These are phyloP conservation scores for Alternaria metachromatica DNA, from an alignment of 2,329 filamentous ascomycete species.

Conservation along the genomic window DNA sequence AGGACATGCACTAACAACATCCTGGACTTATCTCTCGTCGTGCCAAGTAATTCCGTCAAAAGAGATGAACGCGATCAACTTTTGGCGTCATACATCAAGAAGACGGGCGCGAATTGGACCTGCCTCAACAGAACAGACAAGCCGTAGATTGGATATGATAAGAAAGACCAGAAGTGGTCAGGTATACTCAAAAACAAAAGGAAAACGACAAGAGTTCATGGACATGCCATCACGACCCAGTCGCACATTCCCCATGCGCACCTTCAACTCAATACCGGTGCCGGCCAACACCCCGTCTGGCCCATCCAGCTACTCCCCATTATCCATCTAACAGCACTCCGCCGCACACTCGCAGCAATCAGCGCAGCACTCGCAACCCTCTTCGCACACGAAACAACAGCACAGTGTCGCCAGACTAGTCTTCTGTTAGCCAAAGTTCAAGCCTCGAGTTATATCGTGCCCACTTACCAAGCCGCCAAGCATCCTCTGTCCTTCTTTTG, in stretches of 20 bases:
- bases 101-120: background rate
- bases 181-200: background rate
- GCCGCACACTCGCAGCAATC: constrained; percentile 60
- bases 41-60: background rate
- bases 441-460: background rate
- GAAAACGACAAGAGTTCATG: background rate
- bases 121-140: background rate
- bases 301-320: background rate
- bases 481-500: constrained; percentile 54
- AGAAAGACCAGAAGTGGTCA: background rate
- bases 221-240: background rate
- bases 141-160: background rate
- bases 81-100: background rate
- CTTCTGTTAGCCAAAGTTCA: constrained; percentile 3
- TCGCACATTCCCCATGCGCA: background rate
- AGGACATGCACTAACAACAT: background rate
- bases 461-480: constrained; percentile 38
- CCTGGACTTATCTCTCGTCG: background rate
- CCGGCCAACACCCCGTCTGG: background rate
- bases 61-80: background rate
- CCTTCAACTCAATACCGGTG: background rate
- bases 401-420: constrained; percentile 54
- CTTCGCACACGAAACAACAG: constrained; percentile 70
- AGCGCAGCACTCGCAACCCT: constrained; percentile 69
- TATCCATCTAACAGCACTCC: constrained; percentile 29